Base-by-base conservation (phyloP, 2,329 filamentous ascomycete genomes). In the Stemphylium vesicarium region DNA sequence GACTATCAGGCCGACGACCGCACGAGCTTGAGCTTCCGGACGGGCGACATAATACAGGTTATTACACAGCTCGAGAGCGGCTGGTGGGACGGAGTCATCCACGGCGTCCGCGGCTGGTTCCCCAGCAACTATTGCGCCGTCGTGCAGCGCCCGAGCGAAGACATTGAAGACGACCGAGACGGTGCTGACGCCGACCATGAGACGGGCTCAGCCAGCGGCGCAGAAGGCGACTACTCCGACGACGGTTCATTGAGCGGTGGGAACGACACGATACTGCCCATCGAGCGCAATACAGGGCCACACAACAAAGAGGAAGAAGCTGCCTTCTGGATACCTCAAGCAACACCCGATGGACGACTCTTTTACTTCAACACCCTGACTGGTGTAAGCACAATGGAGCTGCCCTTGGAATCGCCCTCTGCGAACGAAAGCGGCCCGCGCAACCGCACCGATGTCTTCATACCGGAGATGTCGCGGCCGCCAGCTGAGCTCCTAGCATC, bases 311-410 rank as follows among this genome's bases (percentile, higher is more conserved):
- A 91, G 70, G 93, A 95, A 65, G 88, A 94, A 73, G 92, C 94
- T 40, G 94, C 96, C 63, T 99, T 96, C 73, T 99, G 95, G 95
- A 96, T 99, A 64, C 95, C 95, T 15, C 95, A 99, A 79, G 95
- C 93, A 12, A 99, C 95, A 0, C 86, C 91, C 1, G 93, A 98
- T 73, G 95, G 95, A 49, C 85, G 93, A 52, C 79, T 99, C 20
- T 99, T 96, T 77, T 99, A 98, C 79, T 98, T 96, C 83, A 99
- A 99, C 76, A 98, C 94, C 59, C 87, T 97, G 79, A 99, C 95
- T 0, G 93, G 94, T 50, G 92, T 96, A 70, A 96, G 91, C 71
- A 96, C 91, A 60, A 95, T 93, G 86, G 95, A 99, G 73, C 80
- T 99, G 57, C 95, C 95, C 1, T 82, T 99, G 22, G 95, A 99